A percentile compares a stretch with the other conserved stretches of the same genome.
phyloP scores from a whole-genome alignment of 805 yeast species.

The Candida cerambycidarum region DNA sequence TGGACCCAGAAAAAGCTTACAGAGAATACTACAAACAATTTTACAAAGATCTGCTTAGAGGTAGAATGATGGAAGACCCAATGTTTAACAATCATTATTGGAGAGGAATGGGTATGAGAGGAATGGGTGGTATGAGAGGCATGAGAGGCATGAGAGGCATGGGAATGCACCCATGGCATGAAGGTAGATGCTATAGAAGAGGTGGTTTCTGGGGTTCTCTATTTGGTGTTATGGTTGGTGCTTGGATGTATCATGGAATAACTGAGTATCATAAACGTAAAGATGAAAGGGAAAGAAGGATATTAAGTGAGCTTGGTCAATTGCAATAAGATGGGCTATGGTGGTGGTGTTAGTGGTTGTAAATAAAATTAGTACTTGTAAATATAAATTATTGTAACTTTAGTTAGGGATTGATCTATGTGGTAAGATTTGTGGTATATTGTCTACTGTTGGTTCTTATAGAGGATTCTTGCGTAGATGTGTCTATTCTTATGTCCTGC shows the following conservation, averaged over 20 bases:
- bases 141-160: not conserved
- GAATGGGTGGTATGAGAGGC: not conserved
- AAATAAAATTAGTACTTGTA: no score
- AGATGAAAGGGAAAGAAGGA: not conserved
- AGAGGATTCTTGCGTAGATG: no score
- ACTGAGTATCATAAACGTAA: not conserved
- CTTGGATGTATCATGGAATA: conserved; percentile 3
- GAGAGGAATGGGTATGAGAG: not conserved
- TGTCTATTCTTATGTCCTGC: no score
- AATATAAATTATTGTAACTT: no score
- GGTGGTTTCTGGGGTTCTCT: conserved; percentile 7
- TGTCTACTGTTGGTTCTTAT: no score
- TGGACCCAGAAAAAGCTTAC: conserved; percentile 4
- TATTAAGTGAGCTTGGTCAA: not conserved
- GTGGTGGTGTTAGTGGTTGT: not conserved
- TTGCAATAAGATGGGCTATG: not conserved
- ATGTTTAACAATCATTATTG: not conserved
- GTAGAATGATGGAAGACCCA: conserved; percentile 1
- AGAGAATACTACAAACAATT: conserved; percentile 1
- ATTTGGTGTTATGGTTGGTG: conserved; percentile 6
- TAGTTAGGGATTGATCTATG: no score
- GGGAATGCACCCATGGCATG: not conserved
- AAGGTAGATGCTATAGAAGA: not conserved
- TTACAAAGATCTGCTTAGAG: conserved; percentile 3
- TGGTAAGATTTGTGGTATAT: no score